A percentile compares a stretch with the other conserved stretches of the same genome.
Conservation (phyloP, 352 stramenopile genomes). For the Globisporangium cylindrosporum region DNA sequence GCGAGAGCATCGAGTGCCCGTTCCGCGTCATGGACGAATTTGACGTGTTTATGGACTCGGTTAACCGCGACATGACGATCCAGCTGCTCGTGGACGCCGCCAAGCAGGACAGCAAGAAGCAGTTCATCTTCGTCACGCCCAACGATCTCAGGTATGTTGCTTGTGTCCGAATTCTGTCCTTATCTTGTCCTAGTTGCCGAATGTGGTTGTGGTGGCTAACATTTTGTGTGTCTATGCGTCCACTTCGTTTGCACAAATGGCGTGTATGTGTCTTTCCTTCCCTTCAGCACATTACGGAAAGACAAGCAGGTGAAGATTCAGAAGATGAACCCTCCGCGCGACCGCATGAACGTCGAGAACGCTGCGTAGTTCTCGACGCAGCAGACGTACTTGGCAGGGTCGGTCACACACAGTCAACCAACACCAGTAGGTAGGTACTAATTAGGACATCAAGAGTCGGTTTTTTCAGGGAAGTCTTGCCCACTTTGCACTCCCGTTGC, state of each 20-base stretch:
- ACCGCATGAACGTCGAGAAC: constrained; percentile 56
- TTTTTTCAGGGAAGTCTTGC: background rate
- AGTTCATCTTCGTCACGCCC: constrained; percentile 89
- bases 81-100: constrained; percentile 89
- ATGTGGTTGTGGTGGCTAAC: background rate
- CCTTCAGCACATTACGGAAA: constrained; percentile 52
- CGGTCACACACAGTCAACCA: background rate
- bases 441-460: background rate
- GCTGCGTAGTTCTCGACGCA: background rate
- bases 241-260: background rate
- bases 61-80: constrained; percentile 95
- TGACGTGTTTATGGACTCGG: constrained; percentile 99
- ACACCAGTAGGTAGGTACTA: background rate
- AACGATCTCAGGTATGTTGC: constrained; percentile 77
- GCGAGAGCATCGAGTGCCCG: constrained; percentile 87
- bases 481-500: background rate
- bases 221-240: constrained; percentile 7
- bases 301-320: constrained; percentile 85
- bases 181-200: background rate
- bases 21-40: constrained; percentile 99
- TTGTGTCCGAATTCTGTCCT: background rate
- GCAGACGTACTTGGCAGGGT: too few relatives aligned
- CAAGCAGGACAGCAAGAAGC: constrained; percentile 72
- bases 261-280: background rate
- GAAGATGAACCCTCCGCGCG: constrained; percentile 83